Evolutionary conservation across 768 basidiomycete genomes (phyloP), one percentile per base, ranked within the genome.

Genomic region (Gymnopilus dilepis): DNA sequence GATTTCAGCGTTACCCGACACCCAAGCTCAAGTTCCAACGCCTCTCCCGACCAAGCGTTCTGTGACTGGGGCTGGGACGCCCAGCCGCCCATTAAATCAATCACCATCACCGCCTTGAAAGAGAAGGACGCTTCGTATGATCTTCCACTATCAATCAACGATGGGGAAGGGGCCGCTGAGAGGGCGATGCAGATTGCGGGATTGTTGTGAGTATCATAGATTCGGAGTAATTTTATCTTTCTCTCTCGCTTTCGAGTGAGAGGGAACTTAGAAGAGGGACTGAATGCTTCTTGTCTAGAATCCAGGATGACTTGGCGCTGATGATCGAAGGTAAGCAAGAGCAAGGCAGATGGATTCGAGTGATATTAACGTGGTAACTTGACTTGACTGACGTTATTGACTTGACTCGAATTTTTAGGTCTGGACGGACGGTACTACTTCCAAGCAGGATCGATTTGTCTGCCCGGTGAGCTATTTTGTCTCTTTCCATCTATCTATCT

Each of bases 371-470:
- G 8, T 37, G 37, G 48, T 17, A 33, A 19, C 48, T 17, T 6
- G 3, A 38, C 22, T n/a, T n/a, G n/a, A n/a, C n/a, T n/a, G n/a
- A n/a, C n/a, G n/a, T n/a, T n/a, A n/a, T n/a, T n/a, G n/a, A n/a
- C n/a, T n/a, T 24, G 8, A 21, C n/a, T 33, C 50, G 21, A 47
- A 33, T 12, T 21, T 15, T 48, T 69, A 87, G 88, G 88, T 54
- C 71, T 77, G 21, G 88, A 93, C 58, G 89, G 90, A 41, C 78
- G 79, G 61, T 89, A 91, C 64, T 88, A 91, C 70, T 86, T 93
- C 66, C 90, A 90, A 69, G 88, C 85, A 41, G 91, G 90, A 7
- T 86, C 85, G 0, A 86, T 92, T 64, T 82, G 83, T 60, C 79
- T 88, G 17, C 76, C 88, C 64, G 90, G 88, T 85, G 50, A 63